Base-by-base conservation (phyloP, 805 yeast genomes). In the Saccharomyces jurei region DNA sequence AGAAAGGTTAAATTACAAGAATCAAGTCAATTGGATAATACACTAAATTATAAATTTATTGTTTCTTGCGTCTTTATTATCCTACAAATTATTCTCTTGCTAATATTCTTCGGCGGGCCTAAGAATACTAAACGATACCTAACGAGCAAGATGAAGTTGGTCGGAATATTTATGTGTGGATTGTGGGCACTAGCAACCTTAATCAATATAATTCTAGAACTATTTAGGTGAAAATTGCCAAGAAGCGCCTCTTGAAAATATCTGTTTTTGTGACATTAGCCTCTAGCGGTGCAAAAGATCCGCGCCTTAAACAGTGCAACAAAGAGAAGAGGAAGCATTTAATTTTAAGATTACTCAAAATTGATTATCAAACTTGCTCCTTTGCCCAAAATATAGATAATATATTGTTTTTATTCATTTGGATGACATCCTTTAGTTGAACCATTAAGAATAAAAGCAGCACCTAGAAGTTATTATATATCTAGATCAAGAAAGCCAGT, bases 181-280 rank as follows among this genome's bases (percentile, higher is more conserved):
- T 46, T 63, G 10, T 67, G 71, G 70, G 61, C 56, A 2, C 10
- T 58, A 6, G 63, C 71, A 3, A 68, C 71, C 1, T 9, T 60
- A 8, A 51, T 55, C 41, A 66, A 67, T 51, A 61, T 68, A 10
- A 17, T 62, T 13, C 46, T 65, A 11, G 71, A 68, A 54, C 46
- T 60, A 26, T 56, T 60, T 31, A 14, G 30, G 22, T 54, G 48
- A 30, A 29, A 30, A 2, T 32, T 22, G n/a, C 25, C 41, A 36
- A 48, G 13, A 22, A 10, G 17, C 29, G 21, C 11, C 6, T 27
- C n/a, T 11, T 3, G 4, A 22, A 46, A 46, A 46, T 25, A 25
- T 26, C 11, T 46, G 30, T 46, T 46, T 46, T 36, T 36, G 44
- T 36, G 44, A 36, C 49, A 46, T 14, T 46, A 6, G 11, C 9